phyloP scores from a whole-genome alignment of 176 grass and related monocot genomes.

The Cymbopogon citratus region DNA sequence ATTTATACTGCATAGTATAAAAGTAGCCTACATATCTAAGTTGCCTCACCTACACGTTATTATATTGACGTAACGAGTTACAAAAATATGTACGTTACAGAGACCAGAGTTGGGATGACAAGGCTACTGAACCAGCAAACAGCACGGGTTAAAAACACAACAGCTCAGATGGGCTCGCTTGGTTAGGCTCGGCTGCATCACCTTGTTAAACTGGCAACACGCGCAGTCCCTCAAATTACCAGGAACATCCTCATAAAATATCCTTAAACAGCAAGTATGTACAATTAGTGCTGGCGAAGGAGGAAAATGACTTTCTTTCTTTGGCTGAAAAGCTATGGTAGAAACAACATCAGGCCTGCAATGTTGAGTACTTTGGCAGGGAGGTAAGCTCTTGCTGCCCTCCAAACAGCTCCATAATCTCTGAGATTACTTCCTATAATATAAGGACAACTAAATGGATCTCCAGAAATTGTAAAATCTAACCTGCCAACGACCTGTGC shows the following conservation, averaged over 20 bases:
- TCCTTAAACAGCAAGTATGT: not conserved
- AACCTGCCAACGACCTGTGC: not conserved
- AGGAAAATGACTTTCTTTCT: not conserved
- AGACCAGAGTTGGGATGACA: not conserved
- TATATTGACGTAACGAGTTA: not conserved
- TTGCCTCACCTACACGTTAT: not conserved
- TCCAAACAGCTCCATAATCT: not conserved
- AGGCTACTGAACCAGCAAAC: not conserved
- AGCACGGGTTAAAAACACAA: slow-evolving; percentile 5
- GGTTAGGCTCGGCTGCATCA: not conserved
- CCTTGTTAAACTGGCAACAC: not conserved
- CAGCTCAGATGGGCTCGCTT: not conserved
- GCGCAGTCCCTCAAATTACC: not conserved
- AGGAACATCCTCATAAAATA: not conserved
- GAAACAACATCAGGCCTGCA: not conserved
- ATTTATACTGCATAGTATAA: not conserved
- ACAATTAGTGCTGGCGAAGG: not conserved
- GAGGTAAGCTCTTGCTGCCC: not conserved
- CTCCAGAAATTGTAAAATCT: not conserved
- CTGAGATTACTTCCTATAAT: not conserved
- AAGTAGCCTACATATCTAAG: not conserved
- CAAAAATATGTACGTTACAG: not conserved
- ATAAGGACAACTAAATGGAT: not conserved
- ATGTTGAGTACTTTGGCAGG: not conserved
- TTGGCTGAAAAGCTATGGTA: not conserved